Base-by-base conservation (phyloP, 1,284 basidiomycete species). In the Vanrija sp. region DNA sequence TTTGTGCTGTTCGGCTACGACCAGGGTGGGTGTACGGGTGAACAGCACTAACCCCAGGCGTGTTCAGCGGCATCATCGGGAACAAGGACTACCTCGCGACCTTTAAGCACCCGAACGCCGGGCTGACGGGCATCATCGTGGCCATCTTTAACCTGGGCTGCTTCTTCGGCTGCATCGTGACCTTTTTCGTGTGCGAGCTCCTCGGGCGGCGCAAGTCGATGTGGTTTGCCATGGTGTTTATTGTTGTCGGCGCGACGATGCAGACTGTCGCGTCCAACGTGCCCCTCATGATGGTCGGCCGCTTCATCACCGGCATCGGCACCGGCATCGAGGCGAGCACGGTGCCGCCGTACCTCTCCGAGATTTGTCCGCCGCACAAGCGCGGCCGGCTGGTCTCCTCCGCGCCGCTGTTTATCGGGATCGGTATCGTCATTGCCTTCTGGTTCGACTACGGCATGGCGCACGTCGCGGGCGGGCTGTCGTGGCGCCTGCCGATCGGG, bases 61-160 rank as follows among this genome's bases (percentile, higher is more conserved):
- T 54, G 38, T 52, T 54, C 54, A 39, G 43, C 25, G 39, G 43
- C 23, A 48, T 60, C 15, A 39, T 57, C 21, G 55, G 55, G 42
- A 57, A 57, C 51, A 4, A 42, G n/a, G 34, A 57, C 42, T 57
- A 49, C 43, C 55, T 46, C n/a, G 42, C 28, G 49, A 52, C 50
- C 5, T 57, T 57, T 25, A 29, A 47, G 19, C 40, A 57, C 34
- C 55, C 55, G 39, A 43, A 38, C 43, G 19, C 49, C 7, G 55
- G 46, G 5, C 51, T 57, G 7, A 46, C 48, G 46, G 55, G 55
- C 25, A 52, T 57, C 45, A 57, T 57, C 39, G 55, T 57, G 23
- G 52, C 55, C 18, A 57, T 57, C 34, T 57, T 52, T 46, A 57
- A 57, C 46, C 46, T 57, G 6, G 55, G 55, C 39, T 52, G 50